Base-by-base conservation (phyloP, 78 protist species). In the Anaeramoeba flamelloides region DNA sequence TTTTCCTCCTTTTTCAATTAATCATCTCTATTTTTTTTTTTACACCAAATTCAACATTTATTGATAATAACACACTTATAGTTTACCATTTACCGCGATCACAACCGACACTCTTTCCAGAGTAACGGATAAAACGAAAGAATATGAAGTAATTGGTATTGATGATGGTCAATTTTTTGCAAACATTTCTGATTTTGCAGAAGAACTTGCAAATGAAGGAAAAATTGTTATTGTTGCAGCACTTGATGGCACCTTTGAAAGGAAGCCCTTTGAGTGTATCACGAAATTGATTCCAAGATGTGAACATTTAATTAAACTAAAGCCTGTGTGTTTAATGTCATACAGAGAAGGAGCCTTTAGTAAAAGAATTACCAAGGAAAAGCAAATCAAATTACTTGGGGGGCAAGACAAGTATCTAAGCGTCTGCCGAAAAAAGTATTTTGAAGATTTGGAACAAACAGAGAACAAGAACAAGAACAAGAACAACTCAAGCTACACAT, bases 111-210 rank as follows among this genome's bases (percentile, higher is more conserved):
- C 30, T 17, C 84, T 91, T 33, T 74, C 40, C 30, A 91, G 83
- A 3, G 83, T 76, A 4, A 81, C 8, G 30, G 75, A 81, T 22
- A 40, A 79, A 32, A 89, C 80, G 53, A 2, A 80, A 30, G 37
- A 77, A 0, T 86, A 78, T 79, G 89, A 88, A 40, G 92, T 90
- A n/a, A 87, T 93, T 17, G 96, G 91, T 40, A 83, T 92, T 38
- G 96, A 92, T 79, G 96, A 92, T 86, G 96, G 93, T 22, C 96
- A 91, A 74, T n/a, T n/a, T n/a, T n/a, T n/a, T n/a, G n/a, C 93
- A 33, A 94, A 91, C 80, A 22, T 91, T 26, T 87, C 83, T 22
- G 78, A 74, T 22, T 93, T 91, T 64, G 82, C 91, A 76, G 93
- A 90, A 38, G 69, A 77, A 1, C 36, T 80, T 34, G 93, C 94